Conservation (phyloP, 495 filamentous ascomycete species). For the Astrothelium subdiscretum region DNA sequence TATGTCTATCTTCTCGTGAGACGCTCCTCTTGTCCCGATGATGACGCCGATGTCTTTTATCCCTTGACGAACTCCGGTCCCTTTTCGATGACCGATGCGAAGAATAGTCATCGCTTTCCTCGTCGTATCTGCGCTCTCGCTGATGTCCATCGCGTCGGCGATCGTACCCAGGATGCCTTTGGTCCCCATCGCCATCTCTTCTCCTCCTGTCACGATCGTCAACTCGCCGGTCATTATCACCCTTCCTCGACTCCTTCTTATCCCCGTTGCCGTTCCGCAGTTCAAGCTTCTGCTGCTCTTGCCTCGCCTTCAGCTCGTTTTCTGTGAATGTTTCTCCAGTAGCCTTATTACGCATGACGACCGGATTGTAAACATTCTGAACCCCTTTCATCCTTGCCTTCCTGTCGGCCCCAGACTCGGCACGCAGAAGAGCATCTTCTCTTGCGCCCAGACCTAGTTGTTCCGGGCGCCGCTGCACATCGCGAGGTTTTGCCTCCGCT, state of each 20-base stretch:
- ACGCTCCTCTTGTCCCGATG: neutral
- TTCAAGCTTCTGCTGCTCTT: slow-evolving; percentile 30
- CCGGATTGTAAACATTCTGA: slow-evolving; percentile 52
- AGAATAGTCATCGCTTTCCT: neutral
- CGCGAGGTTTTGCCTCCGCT: slow-evolving; percentile 33
- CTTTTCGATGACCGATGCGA: neutral
- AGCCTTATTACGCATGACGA: slow-evolving; percentile 51
- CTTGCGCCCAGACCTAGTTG: slow-evolving; percentile 80
- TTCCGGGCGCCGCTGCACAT: slow-evolving; percentile 57
- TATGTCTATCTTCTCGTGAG: neutral
- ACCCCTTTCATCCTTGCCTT: slow-evolving; percentile 44
- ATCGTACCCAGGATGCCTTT: slow-evolving; percentile 8
- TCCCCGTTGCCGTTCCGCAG: slow-evolving; percentile 38
- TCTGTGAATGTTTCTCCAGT: slow-evolving; percentile 58
- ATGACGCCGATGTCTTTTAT: neutral
- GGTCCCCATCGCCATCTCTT: slow-evolving; percentile 13
- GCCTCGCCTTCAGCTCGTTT: slow-evolving; percentile 41
- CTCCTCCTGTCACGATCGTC: slow-evolving; percentile 17
- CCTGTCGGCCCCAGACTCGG: slow-evolving; percentile 66
- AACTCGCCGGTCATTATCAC: slow-evolving; percentile 18
- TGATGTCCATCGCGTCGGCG: slow-evolving; percentile 10
- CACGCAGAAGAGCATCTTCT: slow-evolving; percentile 54
- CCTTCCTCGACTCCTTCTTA: slow-evolving; percentile 29
- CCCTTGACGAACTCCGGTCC: neutral
- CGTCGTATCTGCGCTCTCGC: slow-evolving; percentile 6